phyloP scores from a whole-genome alignment of 352 stramenopile genomes.

The Pythium sp. region DNA sequence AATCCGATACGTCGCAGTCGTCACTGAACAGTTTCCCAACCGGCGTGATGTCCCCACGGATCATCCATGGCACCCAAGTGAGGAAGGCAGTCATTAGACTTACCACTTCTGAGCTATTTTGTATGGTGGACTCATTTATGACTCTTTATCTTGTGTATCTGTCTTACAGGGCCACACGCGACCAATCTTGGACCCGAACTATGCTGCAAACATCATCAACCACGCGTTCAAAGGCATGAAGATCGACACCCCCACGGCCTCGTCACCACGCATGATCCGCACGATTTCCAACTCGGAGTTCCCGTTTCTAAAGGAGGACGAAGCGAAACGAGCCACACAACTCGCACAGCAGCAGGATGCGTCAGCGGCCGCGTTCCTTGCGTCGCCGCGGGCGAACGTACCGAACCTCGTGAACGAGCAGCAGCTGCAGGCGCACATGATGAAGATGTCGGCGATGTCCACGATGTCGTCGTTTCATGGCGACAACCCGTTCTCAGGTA shows the following conservation, averaged over 20 bases:
- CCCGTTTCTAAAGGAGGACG: constrained; percentile 66
- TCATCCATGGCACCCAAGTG: constrained; percentile 39
- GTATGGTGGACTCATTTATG: too few species aligned
- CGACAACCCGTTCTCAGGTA: constrained; percentile 52
- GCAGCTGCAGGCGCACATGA: constrained; percentile 37
- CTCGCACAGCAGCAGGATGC: not conserved
- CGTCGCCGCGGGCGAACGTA: constrained; percentile 8
- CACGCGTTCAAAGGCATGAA: constrained; percentile 67
- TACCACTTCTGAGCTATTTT: not conserved
- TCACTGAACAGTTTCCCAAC: constrained; percentile 27
- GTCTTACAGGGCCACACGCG: constrained; percentile 17
- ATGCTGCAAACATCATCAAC: constrained; percentile 51
- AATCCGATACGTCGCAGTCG: constrained; percentile 20
- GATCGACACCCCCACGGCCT: constrained; percentile 34
- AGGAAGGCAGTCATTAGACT: too few species aligned
- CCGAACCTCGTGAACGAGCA: constrained; percentile 21
- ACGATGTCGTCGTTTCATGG: constrained; percentile 56
- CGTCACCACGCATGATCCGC: constrained; percentile 55
- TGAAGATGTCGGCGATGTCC: constrained; percentile 53
- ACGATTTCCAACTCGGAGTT: constrained; percentile 77
- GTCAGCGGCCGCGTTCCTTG: constrained; percentile 18
- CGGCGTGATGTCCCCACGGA: constrained; percentile 40
- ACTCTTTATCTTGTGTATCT: not conserved
- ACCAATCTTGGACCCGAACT: constrained; percentile 34
- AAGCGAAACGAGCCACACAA: constrained; percentile 20